phyloP scores from a whole-genome alignment of 495 filamentous ascomycete genomes.

The Neurospora terricola region DNA sequence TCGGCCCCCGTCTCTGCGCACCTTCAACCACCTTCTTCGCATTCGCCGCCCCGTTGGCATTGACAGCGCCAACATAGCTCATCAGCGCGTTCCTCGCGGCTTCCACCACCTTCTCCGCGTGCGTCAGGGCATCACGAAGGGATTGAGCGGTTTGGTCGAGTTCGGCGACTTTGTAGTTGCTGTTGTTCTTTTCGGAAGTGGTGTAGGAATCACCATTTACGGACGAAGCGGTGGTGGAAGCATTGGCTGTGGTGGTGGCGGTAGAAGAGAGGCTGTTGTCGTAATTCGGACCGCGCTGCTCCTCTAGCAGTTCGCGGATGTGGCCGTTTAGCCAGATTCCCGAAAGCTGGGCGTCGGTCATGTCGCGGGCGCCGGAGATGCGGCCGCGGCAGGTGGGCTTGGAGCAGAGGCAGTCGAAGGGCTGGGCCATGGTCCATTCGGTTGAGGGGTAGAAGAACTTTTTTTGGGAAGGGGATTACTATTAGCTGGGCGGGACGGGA shows the following conservation, averaged over 20 bases:
- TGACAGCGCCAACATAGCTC: conserved; percentile 15
- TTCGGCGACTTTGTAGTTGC: neutral
- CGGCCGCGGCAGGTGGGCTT: conserved; percentile 37
- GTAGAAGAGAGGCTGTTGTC: conserved; percentile 8
- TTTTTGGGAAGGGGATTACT: neutral
- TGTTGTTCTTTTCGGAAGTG: neutral
- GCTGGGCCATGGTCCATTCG: conserved; percentile 67
- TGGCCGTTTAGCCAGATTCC: conserved; percentile 45
- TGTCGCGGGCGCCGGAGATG: conserved; percentile 45
- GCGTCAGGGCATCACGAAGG: conserved; percentile 23
- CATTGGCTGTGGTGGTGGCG: conserved; percentile 1
- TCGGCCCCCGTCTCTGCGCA: conserved; percentile 28
- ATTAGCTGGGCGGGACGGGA: too few species aligned
- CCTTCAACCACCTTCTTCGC: conserved; percentile 6
- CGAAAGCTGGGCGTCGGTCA: conserved; percentile 34
- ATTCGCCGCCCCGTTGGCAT: neutral
- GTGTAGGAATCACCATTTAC: conserved; percentile 1
- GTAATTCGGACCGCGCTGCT: conserved; percentile 6
- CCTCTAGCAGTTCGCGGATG: conserved; percentile 41
- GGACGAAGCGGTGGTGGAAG: neutral
- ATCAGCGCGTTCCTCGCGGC: conserved; percentile 24
- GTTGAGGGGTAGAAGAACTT: conserved; percentile 69
- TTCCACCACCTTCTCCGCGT: conserved; percentile 31
- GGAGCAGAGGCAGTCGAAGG: conserved; percentile 58
- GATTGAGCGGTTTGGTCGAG: conserved; percentile 18